phyloP scores from a whole-genome alignment of 2,329 filamentous ascomycete genomes.

The Hypoxylon sp. region DNA sequence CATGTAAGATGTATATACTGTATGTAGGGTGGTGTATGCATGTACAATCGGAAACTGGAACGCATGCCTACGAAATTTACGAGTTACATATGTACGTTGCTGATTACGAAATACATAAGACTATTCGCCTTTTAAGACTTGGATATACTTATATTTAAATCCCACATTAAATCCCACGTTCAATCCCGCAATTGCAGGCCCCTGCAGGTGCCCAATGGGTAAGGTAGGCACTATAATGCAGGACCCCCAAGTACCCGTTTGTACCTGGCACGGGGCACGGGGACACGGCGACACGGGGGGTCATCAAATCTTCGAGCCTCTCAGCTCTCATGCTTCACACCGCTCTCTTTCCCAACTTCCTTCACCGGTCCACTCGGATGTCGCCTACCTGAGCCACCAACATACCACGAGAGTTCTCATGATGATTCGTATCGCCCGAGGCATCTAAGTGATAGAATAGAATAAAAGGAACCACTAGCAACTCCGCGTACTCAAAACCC shows the following conservation, averaged over 20 bases:
- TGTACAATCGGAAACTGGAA: no score
- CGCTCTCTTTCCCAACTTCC: conserved; percentile 22
- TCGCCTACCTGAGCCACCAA: conserved; percentile 22
- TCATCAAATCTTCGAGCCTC: conserved; percentile 18
- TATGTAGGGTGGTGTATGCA: no score
- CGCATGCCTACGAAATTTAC: no score
- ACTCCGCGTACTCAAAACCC: background rate
- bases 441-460: conserved; percentile 3
- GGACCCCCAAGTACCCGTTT: background rate
- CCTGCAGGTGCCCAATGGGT: conserved; percentile 10
- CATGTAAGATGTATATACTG: no score
- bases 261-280: background rate
- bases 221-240: background rate
- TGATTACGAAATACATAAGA: background rate
- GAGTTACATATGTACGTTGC: no score
- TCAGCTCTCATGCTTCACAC: conserved; percentile 22
- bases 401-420: conserved; percentile 13
- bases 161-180: background rate
- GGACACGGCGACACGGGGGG: background rate
- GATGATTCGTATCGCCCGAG: conserved; percentile 2
- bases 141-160: background rate
- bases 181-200: background rate
- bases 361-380: conserved; percentile 23
- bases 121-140: background rate
- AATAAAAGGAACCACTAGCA: conserved; percentile 8